A percentile compares a stretch with the other conserved stretches of the same genome.
These are phyloP conservation scores for Viridothelium virens DNA, from an alignment of 495 filamentous ascomycete genomes.

Conservation along the genomic window DNA sequence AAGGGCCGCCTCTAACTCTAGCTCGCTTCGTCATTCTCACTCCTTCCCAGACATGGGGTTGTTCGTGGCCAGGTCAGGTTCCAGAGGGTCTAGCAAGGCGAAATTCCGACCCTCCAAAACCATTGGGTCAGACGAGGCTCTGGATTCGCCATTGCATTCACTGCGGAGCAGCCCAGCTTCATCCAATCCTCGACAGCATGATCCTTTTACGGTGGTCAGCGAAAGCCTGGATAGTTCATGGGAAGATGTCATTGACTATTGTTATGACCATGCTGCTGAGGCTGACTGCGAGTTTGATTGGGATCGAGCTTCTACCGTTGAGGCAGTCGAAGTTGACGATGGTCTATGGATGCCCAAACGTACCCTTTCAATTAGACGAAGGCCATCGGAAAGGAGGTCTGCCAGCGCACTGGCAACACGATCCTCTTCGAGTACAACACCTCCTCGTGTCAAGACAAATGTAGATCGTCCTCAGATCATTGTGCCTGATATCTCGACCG, in stretches of 20 bases:
- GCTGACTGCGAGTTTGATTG: slow-evolving; percentile 87
- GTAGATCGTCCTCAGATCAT: slow-evolving; percentile 5
- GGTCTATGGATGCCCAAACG: slow-evolving; percentile 7
- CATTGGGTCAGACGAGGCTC: background rate
- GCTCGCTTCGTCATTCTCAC: slow-evolving; percentile 19
- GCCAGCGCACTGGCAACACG: background rate
- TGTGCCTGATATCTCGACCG: background rate
- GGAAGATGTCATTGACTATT: slow-evolving; percentile 94
- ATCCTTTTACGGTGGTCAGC: slow-evolving; percentile 19
- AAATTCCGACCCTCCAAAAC: background rate
- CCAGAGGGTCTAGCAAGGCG: background rate
- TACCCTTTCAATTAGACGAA: background rate
- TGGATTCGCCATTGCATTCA: slow-evolving; percentile 6
- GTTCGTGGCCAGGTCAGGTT: background rate
- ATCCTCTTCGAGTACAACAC: background rate
- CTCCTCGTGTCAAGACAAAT: background rate
- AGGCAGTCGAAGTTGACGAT: slow-evolving; percentile 1
- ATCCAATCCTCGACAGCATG: slow-evolving; percentile 2
- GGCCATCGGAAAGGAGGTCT: background rate
- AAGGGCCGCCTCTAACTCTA: background rate
- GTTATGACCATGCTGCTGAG: slow-evolving; percentile 84
- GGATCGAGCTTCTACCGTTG: slow-evolving; percentile 39
- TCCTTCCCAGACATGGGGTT: background rate
- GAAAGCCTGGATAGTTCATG: slow-evolving; percentile 55
- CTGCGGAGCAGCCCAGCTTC: slow-evolving; percentile 15